These are phyloP conservation scores for Pythium chondricola DNA, from an alignment of 352 stramenopile genomes.

Conservation along the genomic window DNA sequence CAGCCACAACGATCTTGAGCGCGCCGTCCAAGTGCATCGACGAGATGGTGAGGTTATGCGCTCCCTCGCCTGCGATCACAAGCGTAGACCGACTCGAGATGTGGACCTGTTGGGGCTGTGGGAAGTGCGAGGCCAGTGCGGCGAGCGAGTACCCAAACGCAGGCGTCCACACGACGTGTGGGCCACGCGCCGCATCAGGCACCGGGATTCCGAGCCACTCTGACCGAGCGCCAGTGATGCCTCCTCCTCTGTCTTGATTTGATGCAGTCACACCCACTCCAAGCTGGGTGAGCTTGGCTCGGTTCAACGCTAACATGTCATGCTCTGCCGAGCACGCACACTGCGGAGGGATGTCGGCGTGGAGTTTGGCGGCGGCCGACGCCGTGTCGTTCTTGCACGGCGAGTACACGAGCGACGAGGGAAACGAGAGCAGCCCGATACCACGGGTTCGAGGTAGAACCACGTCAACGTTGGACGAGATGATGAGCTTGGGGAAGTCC, in stretches of 20 bases:
- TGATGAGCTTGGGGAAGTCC: conserved; percentile 60
- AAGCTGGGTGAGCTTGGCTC: conserved; percentile 27
- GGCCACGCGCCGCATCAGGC: conserved; percentile 16
- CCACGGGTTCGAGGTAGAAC: conserved; percentile 11
- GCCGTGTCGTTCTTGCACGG: conserved; percentile 66
- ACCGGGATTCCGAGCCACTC: conserved; percentile 52
- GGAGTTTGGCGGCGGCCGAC: conserved; percentile 43
- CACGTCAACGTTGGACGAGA: too few species aligned
- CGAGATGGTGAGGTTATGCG: conserved; percentile 29
- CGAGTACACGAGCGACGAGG: conserved; percentile 55
- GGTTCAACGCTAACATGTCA: conserved; percentile 50
- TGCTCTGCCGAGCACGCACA: conserved; percentile 59
- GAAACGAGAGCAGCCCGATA: conserved; percentile 50
- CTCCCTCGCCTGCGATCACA: conserved; percentile 31
- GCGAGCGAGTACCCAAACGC: conserved; percentile 14
- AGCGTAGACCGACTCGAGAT: conserved; percentile 50
- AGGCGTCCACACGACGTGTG: conserved; percentile 40
- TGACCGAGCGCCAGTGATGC: conserved; percentile 9
- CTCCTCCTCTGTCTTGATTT: background rate
- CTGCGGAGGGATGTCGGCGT: conserved; percentile 50
- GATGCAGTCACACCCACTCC: background rate
- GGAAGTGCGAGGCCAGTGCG: conserved; percentile 6
- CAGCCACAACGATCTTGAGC: conserved; percentile 34
- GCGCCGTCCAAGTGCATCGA: conserved; percentile 41
- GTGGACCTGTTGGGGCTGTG: conserved; percentile 13